phyloP scores from a whole-genome alignment of 805 yeast species.

The Blastobotrys parvus region DNA sequence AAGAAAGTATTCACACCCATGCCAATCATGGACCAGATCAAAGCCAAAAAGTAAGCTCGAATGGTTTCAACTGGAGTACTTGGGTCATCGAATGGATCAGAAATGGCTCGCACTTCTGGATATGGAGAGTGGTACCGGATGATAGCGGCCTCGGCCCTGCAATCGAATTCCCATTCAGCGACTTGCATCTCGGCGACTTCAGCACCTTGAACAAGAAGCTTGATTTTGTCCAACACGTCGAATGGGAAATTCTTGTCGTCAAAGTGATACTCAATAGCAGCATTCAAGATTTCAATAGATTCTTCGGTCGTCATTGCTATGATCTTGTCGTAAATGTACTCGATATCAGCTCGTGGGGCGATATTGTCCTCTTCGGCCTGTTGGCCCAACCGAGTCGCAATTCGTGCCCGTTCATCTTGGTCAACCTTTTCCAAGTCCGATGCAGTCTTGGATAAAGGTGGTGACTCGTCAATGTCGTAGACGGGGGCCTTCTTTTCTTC shows the following conservation, averaged over 20 bases:
- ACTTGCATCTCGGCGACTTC: constrained; percentile 4
- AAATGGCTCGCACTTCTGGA: constrained; percentile 49
- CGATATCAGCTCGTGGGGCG: background rate
- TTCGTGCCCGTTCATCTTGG: background rate
- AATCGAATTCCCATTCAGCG: constrained; percentile 14
- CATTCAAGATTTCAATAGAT: constrained; percentile 33
- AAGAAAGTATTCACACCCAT: constrained; percentile 49
- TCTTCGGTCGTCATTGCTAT: constrained; percentile 26
- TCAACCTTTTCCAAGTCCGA: too few relatives aligned
- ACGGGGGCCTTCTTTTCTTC: too few relatives aligned
- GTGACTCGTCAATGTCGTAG: too few relatives aligned
- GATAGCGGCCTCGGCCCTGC: constrained; percentile 33
- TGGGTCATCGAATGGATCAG: constrained; percentile 43
- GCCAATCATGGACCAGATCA: constrained; percentile 41
- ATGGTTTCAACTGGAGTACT: constrained; percentile 37
- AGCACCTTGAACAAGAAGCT: constrained; percentile 8
- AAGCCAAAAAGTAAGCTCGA: constrained; percentile 33
- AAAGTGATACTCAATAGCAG: constrained; percentile 34
- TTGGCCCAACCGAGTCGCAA: constrained; percentile 1
- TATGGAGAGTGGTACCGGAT: constrained; percentile 38
- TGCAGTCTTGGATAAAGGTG: background rate
- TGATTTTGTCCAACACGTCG: constrained; percentile 22
- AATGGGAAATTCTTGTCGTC: constrained; percentile 42
- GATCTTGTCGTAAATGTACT: background rate
- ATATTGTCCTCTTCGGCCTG: constrained; percentile 3